Percentiles rank a stretch among this genome's conserved stretches.
These are phyloP conservation scores for Plasmodium yoelii DNA, from an alignment of 169 alveolate species.

Conservation along the genomic window DNA sequence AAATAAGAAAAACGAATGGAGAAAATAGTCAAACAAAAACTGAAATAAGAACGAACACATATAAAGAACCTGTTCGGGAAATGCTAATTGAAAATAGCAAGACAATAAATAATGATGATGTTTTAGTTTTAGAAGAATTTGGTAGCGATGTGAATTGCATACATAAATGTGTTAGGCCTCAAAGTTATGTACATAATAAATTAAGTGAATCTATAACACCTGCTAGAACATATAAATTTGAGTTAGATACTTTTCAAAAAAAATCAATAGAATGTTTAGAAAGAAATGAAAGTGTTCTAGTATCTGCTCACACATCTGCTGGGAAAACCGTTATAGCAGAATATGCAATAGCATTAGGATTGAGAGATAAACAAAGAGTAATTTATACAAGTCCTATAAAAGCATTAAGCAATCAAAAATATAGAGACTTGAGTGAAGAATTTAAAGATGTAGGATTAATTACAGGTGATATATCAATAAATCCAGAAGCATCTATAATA, in stretches of 20 bases:
- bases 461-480: constrained; percentile 99
- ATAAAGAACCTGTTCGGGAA: constrained; percentile 30
- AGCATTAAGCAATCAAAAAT: constrained; percentile 99
- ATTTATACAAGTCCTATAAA: constrained; percentile 99
- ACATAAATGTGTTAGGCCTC: constrained; percentile 74
- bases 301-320: constrained; percentile 99
- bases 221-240: constrained; percentile 93
- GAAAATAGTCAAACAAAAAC: not conserved
- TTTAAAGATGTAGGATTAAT: constrained; percentile 98
- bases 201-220: constrained; percentile 77
- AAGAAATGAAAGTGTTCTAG: constrained; percentile 96
- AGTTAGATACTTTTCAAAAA: constrained; percentile 97
- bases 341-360: constrained; percentile 98
- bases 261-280: constrained; percentile 96
- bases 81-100: constrained; percentile 57
- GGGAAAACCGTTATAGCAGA: constrained; percentile 99
- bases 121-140: constrained; percentile 70
- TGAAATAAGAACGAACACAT: not conserved
- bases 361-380: constrained; percentile 96
- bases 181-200: constrained; percentile 67
- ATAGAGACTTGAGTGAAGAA: constrained; percentile 97
- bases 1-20: constrained; percentile 21
- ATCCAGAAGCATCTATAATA: constrained; percentile 97
- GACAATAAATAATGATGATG: constrained; percentile 73
- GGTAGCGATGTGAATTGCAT: constrained; percentile 68